Conservation (phyloP, 116 monocot species). For the Iris pallida region DNA sequence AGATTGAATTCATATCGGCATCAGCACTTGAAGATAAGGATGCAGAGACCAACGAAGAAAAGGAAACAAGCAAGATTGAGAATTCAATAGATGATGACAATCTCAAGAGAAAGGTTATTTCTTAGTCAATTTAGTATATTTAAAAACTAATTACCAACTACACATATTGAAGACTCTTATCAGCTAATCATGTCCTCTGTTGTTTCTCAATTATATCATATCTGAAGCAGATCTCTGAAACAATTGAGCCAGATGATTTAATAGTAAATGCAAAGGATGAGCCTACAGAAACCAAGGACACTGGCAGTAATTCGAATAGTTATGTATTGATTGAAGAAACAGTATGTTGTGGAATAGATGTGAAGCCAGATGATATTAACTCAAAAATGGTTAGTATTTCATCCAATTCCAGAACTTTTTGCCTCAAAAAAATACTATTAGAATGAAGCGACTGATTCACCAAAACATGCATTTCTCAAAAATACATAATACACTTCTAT, state of each 20-base stretch:
- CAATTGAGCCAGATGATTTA: background rate
- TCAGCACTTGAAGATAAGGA: conserved; percentile 1
- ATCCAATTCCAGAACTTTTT: background rate
- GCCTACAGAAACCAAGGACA: background rate
- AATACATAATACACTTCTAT: no score
- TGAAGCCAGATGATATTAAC: conserved; percentile 2
- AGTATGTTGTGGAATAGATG: background rate
- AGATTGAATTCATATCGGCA: background rate
- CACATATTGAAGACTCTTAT: background rate
- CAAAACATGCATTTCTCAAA: no score
- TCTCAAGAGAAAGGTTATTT: background rate
- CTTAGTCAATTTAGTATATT: background rate
- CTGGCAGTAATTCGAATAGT: background rate
- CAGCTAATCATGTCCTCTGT: no score
- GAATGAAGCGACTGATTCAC: background rate
- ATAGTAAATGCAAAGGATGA: conserved; percentile 4
- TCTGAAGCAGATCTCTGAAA: conserved; percentile 10
- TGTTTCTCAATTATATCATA: background rate
- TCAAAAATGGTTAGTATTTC: background rate
- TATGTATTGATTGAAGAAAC: background rate
- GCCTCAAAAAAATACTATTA: background rate
- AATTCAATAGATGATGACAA: background rate
- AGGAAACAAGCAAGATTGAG: background rate
- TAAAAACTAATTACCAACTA: background rate
- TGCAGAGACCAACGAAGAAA: background rate